Evolutionary conservation across 140 eudicot species (phyloP).

Genomic region (Flaveria floridana): DNA sequence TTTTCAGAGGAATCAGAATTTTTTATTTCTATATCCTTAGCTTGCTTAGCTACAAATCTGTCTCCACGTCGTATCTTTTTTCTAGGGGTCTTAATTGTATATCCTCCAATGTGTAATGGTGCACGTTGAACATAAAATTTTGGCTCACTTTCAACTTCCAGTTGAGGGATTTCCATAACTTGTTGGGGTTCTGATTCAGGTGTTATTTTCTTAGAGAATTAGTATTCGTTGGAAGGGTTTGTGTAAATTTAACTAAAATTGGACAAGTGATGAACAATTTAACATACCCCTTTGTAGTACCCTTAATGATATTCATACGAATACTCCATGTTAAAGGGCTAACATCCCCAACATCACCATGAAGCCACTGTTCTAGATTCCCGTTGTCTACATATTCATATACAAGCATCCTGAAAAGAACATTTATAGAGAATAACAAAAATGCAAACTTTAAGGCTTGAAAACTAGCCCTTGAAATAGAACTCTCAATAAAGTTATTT

Average conservation of each 20-base stretch:
- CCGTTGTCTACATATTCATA: conserved; percentile 90
- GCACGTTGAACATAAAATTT: too few relatives aligned
- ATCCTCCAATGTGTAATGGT: too few relatives aligned
- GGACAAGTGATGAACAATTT: background rate
- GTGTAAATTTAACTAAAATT: background rate
- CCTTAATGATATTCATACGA: conserved; percentile 78
- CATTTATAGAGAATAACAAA: conserved; percentile 6
- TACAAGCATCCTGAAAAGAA: conserved; percentile 73
- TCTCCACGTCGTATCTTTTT: too few relatives aligned
- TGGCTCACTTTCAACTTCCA: too few relatives aligned
- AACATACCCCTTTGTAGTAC: conserved; percentile 86
- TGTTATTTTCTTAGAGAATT: too few relatives aligned
- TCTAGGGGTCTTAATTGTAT: too few relatives aligned
- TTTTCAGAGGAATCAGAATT: too few relatives aligned
- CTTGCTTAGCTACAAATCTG: too few relatives aligned
- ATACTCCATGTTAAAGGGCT: conserved; percentile 86
- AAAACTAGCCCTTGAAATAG: conserved; percentile 1
- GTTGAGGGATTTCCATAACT: too few relatives aligned
- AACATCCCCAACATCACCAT: conserved; percentile 86
- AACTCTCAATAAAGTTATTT: conserved; percentile 8
- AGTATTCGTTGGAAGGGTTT: too few relatives aligned
- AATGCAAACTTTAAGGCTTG: background rate
- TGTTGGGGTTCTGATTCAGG: too few relatives aligned
- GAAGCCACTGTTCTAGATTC: conserved; percentile 93
- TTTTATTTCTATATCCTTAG: too few relatives aligned